phyloP scores from a whole-genome alignment of 1,139 yeast genomes.

The Saccharomyces hybrid region DNA sequence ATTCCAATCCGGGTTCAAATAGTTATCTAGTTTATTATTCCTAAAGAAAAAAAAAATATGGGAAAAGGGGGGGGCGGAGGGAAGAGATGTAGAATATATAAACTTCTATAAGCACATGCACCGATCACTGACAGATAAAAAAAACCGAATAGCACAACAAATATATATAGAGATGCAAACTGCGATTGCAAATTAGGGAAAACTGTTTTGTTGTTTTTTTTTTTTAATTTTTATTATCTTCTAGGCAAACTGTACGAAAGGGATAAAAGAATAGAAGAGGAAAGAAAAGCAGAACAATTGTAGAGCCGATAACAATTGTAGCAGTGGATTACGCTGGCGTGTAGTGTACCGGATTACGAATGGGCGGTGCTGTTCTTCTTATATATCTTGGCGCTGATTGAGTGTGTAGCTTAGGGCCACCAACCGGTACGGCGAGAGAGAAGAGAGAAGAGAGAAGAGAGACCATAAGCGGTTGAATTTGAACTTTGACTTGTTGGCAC shows the following conservation, averaged over 20 bases:
- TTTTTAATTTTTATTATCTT: not conserved
- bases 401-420: not conserved
- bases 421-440: not conserved
- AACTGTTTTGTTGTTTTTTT: not conserved
- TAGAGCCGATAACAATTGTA: not conserved
- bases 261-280: not conserved
- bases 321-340: not conserved
- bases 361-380: not conserved
- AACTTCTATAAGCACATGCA: constrained; percentile 1
- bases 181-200: not conserved
- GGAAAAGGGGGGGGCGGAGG: not conserved
- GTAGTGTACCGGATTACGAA: not conserved
- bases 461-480: not conserved
- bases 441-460: not conserved
- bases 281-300: not conserved
- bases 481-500: not conserved
- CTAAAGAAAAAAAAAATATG: not conserved
- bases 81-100: not conserved
- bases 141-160: not conserved
- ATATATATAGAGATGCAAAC: not conserved
- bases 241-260: not conserved
- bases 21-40: not conserved
- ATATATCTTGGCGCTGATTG: not conserved
- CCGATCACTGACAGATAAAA: not conserved
- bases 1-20: not conserved